Evolutionary conservation across 2,329 filamentous ascomycete genomes (phyloP).

Genomic region (Zymoseptoria crescenta): DNA sequence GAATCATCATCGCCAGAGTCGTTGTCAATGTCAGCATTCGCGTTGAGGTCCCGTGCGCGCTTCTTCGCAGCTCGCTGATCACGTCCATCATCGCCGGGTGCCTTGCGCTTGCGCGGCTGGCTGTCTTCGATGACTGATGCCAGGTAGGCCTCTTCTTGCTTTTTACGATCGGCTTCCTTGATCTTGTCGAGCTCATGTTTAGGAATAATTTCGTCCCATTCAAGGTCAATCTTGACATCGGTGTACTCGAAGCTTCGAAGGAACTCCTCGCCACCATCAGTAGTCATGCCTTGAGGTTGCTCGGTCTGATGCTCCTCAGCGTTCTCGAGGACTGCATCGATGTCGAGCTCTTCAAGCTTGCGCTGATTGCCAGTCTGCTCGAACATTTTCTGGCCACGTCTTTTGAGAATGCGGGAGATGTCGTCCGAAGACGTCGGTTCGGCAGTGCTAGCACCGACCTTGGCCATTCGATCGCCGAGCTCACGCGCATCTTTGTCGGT

Average conservation of each 20-base stretch:
- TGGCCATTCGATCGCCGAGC: slow-evolving; percentile 67
- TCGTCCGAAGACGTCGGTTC: slow-evolving; percentile 89
- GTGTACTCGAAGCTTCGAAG: slow-evolving; percentile 85
- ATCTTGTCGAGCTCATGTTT: slow-evolving; percentile 84
- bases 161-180: slow-evolving; percentile 80
- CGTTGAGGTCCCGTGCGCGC: slow-evolving; percentile 58
- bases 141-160: slow-evolving; percentile 74
- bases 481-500: slow-evolving; percentile 87
- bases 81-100: slow-evolving; percentile 55
- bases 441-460: slow-evolving; percentile 51
- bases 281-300: slow-evolving; percentile 87
- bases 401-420: slow-evolving; percentile 92
- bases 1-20: slow-evolving; percentile 38
- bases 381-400: slow-evolving; percentile 98
- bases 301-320: slow-evolving; percentile 96
- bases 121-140: slow-evolving; percentile 76
- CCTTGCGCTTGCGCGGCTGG: slow-evolving; percentile 66
- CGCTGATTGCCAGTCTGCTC: slow-evolving; percentile 95
- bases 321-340: slow-evolving; percentile 93
- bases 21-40: slow-evolving; percentile 55
- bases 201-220: slow-evolving; percentile 98
- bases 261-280: slow-evolving; percentile 94
- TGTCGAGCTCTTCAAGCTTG: slow-evolving; percentile 93
- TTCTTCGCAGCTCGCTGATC: slow-evolving; percentile 64
- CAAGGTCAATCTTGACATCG: slow-evolving; percentile 91